Evolutionary conservation across 768 basidiomycete species (phyloP), one percentile per base, ranked within the genome.

Genomic region (Tricholomella constricta): DNA sequence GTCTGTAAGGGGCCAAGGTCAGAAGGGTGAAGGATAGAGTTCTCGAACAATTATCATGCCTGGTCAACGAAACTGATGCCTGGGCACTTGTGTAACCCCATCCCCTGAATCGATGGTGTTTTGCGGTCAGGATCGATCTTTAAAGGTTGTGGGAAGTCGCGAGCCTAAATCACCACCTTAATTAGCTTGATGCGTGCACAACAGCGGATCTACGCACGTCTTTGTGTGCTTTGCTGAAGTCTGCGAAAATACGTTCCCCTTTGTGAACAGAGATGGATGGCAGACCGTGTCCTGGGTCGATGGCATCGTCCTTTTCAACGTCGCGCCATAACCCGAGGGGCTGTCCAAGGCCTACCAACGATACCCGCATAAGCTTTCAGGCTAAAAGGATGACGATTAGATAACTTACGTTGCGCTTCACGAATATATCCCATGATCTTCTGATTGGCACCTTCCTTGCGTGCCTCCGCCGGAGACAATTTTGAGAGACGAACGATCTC

Each of bases 11-110:
- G 38, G 22, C 9, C 26, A 14, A 25, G 12, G 20, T 43, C 14
- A 36, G 37, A 29, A 19, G 26, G 22, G 5, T 12, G 8, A n/a
- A n/a, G 5, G 17, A 3, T 17, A 6, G 4, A 19, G 15, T 2
- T 31, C 6, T 31, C 11, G 37, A 22, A 29, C 25, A 11, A 36
- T 11, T 22, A 15, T 45, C 57, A 25, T 7, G 63, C 64, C 51
- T 64, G 43, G 22, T 65, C 64, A 32, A 62, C 57, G 40, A 67
- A 62, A 26, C 51, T 34, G 14, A 58, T 51, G 32, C 52, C 62
- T 6, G 64, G 62, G 41, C 66, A 67, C 53, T 59, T 62, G 47
- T 67, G 64, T 11, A 67, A 34, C 14, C 64, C 64, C 38, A 64
- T 48, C 2, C 66, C 66, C 22, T 62, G 57, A 14, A 67, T 44